A percentile compares a stretch with the other conserved stretches of the same genome.
phyloP scores from a whole-genome alignment of 176 grass and related monocot species.

The Neostapfia colusana region DNA sequence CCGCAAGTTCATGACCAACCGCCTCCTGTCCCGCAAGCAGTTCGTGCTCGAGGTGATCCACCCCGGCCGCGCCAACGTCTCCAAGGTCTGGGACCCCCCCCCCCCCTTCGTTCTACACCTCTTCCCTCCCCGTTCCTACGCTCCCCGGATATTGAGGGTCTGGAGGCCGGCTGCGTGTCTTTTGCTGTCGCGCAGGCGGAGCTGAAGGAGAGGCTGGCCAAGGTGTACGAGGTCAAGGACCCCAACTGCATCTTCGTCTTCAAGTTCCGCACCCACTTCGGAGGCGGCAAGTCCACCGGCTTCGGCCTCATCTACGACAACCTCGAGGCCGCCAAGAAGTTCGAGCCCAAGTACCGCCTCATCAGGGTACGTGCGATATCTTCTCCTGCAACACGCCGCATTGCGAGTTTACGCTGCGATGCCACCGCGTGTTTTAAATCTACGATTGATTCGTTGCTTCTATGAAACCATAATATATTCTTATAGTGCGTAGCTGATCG shows the following conservation, averaged over 20 bases:
- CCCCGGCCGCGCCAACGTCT: slow-evolving; percentile 84
- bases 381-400: no score
- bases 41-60: slow-evolving; percentile 97
- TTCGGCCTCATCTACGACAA: slow-evolving; percentile 75
- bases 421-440: no score
- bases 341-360: slow-evolving; percentile 88
- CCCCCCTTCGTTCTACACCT: no score
- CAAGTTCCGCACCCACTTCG: slow-evolving; percentile 97
- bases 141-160: no score
- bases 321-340: slow-evolving; percentile 76
- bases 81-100: slow-evolving; percentile 66
- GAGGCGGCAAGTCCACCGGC: slow-evolving; percentile 77
- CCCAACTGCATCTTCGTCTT: slow-evolving; percentile 88
- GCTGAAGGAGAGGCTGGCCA: slow-evolving; percentile 80
- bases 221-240: slow-evolving; percentile 83
- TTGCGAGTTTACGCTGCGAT: no score
- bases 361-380: slow-evolving; percentile 58
- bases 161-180: no score
- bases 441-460: no score
- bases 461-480: no score
- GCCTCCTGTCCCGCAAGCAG: slow-evolving; percentile 87
- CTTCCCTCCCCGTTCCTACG: no score
- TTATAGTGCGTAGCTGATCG: no score
- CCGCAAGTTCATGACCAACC: slow-evolving; percentile 98
- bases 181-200: slow-evolving; percentile 69